Base-by-base conservation (phyloP, 768 basidiomycete species). In the Pleurotus ostreatus region DNA sequence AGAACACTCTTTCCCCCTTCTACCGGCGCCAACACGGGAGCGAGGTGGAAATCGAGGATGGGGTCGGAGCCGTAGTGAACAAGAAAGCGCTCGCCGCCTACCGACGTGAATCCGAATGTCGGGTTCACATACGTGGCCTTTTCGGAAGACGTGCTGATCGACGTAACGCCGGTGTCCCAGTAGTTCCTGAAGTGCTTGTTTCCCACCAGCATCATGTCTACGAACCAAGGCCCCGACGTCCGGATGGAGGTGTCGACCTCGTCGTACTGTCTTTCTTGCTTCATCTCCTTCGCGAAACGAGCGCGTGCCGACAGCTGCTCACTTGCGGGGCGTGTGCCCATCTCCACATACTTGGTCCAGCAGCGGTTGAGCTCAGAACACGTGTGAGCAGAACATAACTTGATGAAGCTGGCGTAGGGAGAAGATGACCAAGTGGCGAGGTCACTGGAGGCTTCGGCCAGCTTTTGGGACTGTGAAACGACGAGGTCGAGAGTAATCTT, bases 11-110 rank as follows among this genome's bases (percentile, higher is more conserved):
- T 16, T 40, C 39, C 12, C 51, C 57, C 16, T 62, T 57, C 30
- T 22, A 66, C 61, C 23, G 56, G 60, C 48, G 65, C 65, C 47
- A 68, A 61, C 5, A 62, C 69, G 13, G 66, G 59, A 1, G 72
- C 71, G 16, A 77, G 68, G 58, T 79, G 78, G 60, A 81, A 81
- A 6, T 70, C 57, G 3, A 64, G 18, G 4, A 77, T 57, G 4
- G 77, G 80, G 56, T 78, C 71, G 1, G 74, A 74, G 5, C 73
- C 77, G 57, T 79, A 76, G 53, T 81, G 77, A 1, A 78, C 68
- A 15, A 67, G 62, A 57, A 71, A 79, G 2, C 62, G 69, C 55
- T 67, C 63, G 7, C 78, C 78, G 13, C 61, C 64, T 5, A 66
- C 61, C 8, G 30, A 34, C 2, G 74, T 74, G 59, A 75, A 78